Conservation (phyloP, 1,139 yeast genomes). For the Martiniozyma asiatica region DNA sequence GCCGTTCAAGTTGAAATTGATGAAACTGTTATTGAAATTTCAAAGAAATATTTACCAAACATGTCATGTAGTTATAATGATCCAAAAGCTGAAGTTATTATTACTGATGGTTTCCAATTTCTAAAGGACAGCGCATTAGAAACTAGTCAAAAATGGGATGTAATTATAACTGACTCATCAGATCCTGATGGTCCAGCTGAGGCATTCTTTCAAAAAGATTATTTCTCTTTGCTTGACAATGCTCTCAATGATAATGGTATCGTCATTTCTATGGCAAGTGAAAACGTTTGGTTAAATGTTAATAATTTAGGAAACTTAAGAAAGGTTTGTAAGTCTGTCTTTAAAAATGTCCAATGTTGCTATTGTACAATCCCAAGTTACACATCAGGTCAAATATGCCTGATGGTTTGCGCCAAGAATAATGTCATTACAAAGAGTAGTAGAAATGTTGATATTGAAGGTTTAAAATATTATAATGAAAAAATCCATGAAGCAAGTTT, state of each 20-base stretch:
- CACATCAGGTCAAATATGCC: conserved; percentile 89
- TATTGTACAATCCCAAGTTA: conserved; percentile 87
- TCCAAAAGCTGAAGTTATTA: conserved; percentile 59
- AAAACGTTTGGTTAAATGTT: conserved; percentile 82
- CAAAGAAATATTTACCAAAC: conserved; percentile 63
- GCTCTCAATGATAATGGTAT: conserved; percentile 72
- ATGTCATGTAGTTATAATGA: conserved; percentile 68
- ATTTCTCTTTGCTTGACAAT: conserved; percentile 64
- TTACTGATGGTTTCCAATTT: conserved; percentile 85
- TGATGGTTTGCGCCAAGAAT: conserved; percentile 85
- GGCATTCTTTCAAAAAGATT: conserved; percentile 73
- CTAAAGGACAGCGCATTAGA: conserved; percentile 32
- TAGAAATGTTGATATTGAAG: conserved; percentile 49
- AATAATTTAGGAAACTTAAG: conserved; percentile 66
- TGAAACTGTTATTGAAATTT: conserved; percentile 66
- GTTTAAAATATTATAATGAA: conserved; percentile 63
- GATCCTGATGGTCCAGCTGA: conserved; percentile 98
- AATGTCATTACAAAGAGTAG: conserved; percentile 41
- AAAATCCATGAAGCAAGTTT: conserved; percentile 70
- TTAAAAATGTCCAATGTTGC: conserved; percentile 82
- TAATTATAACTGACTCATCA: conserved; percentile 85
- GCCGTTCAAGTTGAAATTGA: conserved; percentile 88
- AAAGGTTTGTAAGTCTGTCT: conserved; percentile 61
- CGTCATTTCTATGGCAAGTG: conserved; percentile 77
- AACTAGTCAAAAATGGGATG: conserved; percentile 51